Evolutionary conservation across 805 yeast genomes (phyloP), one percentile per base, ranked within the genome.

Genomic region (Ogataea pilisensis): DNA sequence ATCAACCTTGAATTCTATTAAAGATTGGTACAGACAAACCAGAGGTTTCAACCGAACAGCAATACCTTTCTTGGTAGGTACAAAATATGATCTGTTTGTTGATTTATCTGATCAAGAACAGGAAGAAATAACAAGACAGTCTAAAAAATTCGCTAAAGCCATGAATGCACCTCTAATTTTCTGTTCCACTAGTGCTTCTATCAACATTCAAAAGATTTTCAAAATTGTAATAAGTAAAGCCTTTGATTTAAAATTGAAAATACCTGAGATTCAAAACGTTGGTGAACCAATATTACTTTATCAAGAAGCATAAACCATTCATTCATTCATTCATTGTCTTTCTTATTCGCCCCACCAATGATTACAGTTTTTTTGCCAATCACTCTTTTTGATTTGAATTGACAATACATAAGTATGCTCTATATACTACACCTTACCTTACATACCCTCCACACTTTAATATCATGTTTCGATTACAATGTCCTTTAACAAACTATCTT

Each of bases 11-110:
- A 85, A 84, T 57, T 82, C 90, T n/a, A 74, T 91, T 39, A 86
- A 87, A 57, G 96, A 89, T 55, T 91, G 98, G 99, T 91, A 89
- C 60, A 70, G 95, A 45, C 95, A 86, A 57, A 91, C 95, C 0
- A 69, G 95, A 38, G 95, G 95, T 0, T 82, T 87, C 58, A 91
- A 91, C 64, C 79, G 82, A 57, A 83, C 90, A 0, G 96, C 97
- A 8, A 84, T 91, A 35, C 96, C 97, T 3, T 77, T 91, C 44
- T 69, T 91, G 34, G 84, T 91, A 2, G 99, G 99, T 3, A 91
- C 99, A 1, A 91, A 91, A 59, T 91, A 85, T 63, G 99, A 91
- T 59, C 66, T 80, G 47, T 90, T 91, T 61, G 80, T 86, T 22
- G 89, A 85, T 49, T 65, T 87, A 61, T 77, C 90, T 35, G 77